phyloP scores from a whole-genome alignment of 345 rosid species.

The Luvunga scandens region DNA sequence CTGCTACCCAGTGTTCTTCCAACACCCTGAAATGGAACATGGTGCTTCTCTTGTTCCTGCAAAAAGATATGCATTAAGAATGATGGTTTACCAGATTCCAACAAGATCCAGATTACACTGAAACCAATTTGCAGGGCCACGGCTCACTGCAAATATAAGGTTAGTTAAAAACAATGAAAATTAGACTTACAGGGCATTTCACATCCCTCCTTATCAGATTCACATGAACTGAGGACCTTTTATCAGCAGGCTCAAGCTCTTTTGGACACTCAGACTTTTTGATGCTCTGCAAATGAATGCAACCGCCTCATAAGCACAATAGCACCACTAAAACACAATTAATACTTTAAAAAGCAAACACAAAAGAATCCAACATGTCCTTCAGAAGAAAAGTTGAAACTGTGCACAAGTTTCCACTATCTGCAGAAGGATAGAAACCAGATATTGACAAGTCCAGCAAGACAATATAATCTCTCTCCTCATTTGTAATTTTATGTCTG shows the following conservation, averaged over 20 bases:
- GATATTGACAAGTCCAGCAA: neutral
- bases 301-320: slow-evolving; percentile 9
- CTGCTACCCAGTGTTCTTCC: slow-evolving; percentile 94
- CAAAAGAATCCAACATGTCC: neutral
- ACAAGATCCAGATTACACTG: neutral
- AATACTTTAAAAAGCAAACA: neutral
- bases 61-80: slow-evolving; percentile 10
- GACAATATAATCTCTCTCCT: neutral
- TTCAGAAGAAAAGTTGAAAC: neutral
- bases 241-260: slow-evolving; percentile 92
- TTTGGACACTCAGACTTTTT: slow-evolving; percentile 91
- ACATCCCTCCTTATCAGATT: slow-evolving; percentile 78
- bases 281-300: slow-evolving; percentile 59
- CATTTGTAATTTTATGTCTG: neutral
- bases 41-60: slow-evolving; percentile 77
- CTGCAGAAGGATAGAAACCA: neutral
- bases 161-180: neutral
- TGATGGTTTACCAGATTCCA: neutral
- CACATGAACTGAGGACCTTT: slow-evolving; percentile 75
- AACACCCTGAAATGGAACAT: slow-evolving; percentile 72
- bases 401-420: neutral
- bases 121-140: neutral
- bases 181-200: slow-evolving; percentile 63
- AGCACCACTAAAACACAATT: neutral
- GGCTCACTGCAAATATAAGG: neutral